A percentile compares a stretch with the other conserved stretches of the same genome.
Conservation (phyloP, 2,329 filamentous ascomycete species). For the Aureobasidium sp. region DNA sequence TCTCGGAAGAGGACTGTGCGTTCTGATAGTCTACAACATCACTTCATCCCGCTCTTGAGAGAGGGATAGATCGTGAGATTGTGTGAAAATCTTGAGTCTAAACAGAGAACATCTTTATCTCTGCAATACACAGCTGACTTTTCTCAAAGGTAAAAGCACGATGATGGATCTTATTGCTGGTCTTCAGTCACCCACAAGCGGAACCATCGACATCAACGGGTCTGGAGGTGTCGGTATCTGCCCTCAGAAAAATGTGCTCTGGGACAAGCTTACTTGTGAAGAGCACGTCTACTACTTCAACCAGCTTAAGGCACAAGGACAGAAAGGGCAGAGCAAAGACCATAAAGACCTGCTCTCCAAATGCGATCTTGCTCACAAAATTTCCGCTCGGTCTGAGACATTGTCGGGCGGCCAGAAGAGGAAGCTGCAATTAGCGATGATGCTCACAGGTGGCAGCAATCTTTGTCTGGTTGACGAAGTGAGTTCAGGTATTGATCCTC, state of each 20-base stretch:
- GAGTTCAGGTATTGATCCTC: slow-evolving; percentile 77
- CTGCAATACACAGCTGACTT: too few species aligned
- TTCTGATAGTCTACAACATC: too few species aligned
- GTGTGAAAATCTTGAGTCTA: too few species aligned
- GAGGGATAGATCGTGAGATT: too few species aligned
- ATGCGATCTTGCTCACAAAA: slow-evolving; percentile 70
- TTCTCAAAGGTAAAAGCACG: slow-evolving; percentile 47
- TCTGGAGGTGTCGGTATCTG: slow-evolving; percentile 77
- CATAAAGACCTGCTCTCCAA: slow-evolving; percentile 58
- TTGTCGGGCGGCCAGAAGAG: slow-evolving; percentile 87
- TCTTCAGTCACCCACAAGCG: slow-evolving; percentile 67
- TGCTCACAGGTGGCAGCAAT: slow-evolving; percentile 82
- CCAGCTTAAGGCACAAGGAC: slow-evolving; percentile 60
- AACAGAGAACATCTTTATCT: too few species aligned
- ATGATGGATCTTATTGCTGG: slow-evolving; percentile 84
- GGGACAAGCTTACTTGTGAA: slow-evolving; percentile 78
- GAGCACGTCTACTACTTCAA: slow-evolving; percentile 85
- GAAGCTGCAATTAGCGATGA: slow-evolving; percentile 88
- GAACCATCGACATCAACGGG: slow-evolving; percentile 69
- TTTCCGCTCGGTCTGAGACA: slow-evolving; percentile 64
- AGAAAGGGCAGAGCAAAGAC: slow-evolving; percentile 51
- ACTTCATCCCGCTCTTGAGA: too few species aligned
- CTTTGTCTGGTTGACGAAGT: slow-evolving; percentile 92
- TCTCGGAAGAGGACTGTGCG: too few species aligned
- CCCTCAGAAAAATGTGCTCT: slow-evolving; percentile 90